A percentile compares a stretch with the other conserved stretches of the same genome.
These are phyloP conservation scores for Malus fusca DNA, from an alignment of 306 rosid genomes.

Conservation along the genomic window DNA sequence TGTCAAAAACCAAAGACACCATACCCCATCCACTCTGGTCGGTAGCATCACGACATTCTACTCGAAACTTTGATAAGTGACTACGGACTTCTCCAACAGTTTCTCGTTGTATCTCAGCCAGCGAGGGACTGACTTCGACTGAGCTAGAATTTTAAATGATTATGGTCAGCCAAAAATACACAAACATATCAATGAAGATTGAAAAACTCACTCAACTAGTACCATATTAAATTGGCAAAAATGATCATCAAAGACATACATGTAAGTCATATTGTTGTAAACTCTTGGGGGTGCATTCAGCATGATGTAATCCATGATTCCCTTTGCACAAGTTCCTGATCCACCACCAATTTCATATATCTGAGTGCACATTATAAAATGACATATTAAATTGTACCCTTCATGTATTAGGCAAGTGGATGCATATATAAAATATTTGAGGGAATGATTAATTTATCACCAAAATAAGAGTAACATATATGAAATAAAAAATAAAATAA, in stretches of 20 bases:
- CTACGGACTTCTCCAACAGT: conserved; percentile 73
- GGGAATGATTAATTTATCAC: background rate
- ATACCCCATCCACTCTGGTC: conserved; percentile 87
- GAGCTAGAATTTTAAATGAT: conserved; percentile 53
- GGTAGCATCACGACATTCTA: conserved; percentile 87
- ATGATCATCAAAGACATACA: conserved; percentile 42
- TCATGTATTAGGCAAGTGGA: background rate
- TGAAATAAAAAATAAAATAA: background rate
- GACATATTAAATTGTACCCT: conserved; percentile 24
- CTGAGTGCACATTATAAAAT: conserved; percentile 51
- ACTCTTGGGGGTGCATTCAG: conserved; percentile 88
- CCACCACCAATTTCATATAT: conserved; percentile 99
- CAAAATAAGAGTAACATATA: background rate
- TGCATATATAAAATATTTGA: background rate
- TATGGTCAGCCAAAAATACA: conserved; percentile 7
- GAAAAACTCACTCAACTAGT: background rate
- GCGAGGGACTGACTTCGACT: conserved; percentile 90
- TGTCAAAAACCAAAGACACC: conserved; percentile 10
- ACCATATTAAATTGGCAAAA: background rate
- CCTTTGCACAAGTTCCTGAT: conserved; percentile 98
- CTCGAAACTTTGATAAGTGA: conserved; percentile 75
- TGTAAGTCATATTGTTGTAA: conserved; percentile 83
- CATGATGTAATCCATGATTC: conserved; percentile 94
- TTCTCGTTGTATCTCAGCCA: conserved; percentile 79
- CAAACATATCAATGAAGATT: background rate